Evolutionary conservation across 106 monocot species (phyloP).

Genomic region (Hemerocallis citrina): DNA sequence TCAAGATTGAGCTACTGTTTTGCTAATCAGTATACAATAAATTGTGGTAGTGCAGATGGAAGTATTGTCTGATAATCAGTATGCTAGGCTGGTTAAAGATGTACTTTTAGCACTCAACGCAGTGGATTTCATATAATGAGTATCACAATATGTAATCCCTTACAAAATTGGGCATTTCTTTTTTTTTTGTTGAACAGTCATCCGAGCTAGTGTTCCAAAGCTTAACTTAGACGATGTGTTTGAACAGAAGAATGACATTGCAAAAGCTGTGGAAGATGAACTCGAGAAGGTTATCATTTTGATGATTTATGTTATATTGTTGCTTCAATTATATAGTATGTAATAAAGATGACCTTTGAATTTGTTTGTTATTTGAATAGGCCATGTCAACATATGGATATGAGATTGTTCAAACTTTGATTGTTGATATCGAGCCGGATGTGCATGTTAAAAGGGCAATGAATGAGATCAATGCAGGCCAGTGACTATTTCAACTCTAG

Average conservation of each 20-base stretch:
- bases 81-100: no score
- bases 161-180: no score
- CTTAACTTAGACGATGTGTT: constrained; percentile 77
- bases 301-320: background rate
- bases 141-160: no score
- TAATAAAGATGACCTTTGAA: background rate
- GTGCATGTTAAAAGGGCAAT: constrained; percentile 72
- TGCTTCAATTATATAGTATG: background rate
- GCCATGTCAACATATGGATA: constrained; percentile 88
- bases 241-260: constrained; percentile 91
- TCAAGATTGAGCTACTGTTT: no score
- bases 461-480: constrained; percentile 78
- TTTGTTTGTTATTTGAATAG: constrained; percentile 11
- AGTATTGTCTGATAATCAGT: no score
- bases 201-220: constrained; percentile 53
- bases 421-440: constrained; percentile 86
- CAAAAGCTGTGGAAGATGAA: constrained; percentile 70
- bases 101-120: no score
- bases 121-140: no score
- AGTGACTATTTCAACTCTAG: background rate
- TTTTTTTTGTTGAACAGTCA: no score
- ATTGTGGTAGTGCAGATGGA: no score
- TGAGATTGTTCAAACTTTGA: constrained; percentile 84
- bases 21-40: no score
- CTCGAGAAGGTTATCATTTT: constrained; percentile 46